Base-by-base conservation (phyloP, 805 yeast species). In the Kuraishia molischiana region DNA sequence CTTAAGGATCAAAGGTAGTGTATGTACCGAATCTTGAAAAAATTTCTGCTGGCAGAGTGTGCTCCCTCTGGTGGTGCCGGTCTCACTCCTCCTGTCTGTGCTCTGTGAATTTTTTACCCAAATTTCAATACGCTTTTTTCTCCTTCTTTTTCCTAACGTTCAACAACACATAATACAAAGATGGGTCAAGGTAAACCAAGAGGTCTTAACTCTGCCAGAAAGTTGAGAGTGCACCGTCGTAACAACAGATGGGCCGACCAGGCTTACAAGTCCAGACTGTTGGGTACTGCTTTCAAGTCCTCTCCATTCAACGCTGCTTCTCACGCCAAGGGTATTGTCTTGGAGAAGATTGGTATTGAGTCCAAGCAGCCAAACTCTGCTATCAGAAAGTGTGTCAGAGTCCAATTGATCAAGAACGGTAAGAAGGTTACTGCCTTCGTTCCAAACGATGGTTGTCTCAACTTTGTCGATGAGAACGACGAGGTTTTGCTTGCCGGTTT, bases 291-390 rank as follows among this genome's bases (percentile, higher is more conserved):
- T 60, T 92, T 83, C 95, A 92, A 89, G 79, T 92, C 95, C 53
- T 92, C 98, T 64, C 99, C 98, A 72, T 92, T 92, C 67, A 97
- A 97, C 72, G 98, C 97, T 69, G 89, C 99, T 64, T 92, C 98
- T 60, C 99, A 92, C 85, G 99, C 99, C 64, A 90, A 90, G 79
- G 99, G 99, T 69, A 92, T 92, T 63, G 99, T 92, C 53, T 85
- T 92, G 67, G 99, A 92, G 79, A 92, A 92, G 75, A 82, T 90
- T 61, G 99, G 99, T 79, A 82, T 92, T 71, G 97, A 92, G 79
- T 95, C 99, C 69, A 92, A 92, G 77, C 99, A 92, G 79, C 99
- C 99, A 74, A 92, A 92, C 94, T 92, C 98, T 62, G 99, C 98
- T 75, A 90, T 92, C 67, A 92, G 98, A 85, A 92, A 92, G 83